A percentile compares a stretch with the other conserved stretches of the same genome.
These are phyloP conservation scores for Chaetothyriales sp. DNA, from an alignment of 2,329 filamentous ascomycete species.

Conservation along the genomic window DNA sequence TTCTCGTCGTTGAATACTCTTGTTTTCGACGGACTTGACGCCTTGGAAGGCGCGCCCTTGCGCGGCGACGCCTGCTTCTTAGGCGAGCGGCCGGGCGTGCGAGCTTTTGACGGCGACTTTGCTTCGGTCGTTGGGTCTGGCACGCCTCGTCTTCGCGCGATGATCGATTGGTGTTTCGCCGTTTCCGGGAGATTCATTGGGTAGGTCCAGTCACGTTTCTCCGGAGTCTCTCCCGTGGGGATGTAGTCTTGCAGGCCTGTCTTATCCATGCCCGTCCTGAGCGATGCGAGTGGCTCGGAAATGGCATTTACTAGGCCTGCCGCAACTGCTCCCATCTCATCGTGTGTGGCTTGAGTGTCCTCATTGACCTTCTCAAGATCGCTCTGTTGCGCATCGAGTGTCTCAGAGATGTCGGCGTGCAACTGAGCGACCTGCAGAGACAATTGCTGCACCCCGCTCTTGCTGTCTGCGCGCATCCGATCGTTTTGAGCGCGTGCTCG, in stretches of 20 bases:
- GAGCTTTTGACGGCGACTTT: conserved; percentile 19
- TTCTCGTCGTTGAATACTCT: conserved; percentile 40
- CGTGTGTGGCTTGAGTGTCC: conserved; percentile 3
- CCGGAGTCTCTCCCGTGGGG: conserved; percentile 73
- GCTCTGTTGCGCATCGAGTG: conserved; percentile 2
- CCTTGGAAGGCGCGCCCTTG: conserved; percentile 11
- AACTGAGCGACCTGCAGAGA: conserved; percentile 24
- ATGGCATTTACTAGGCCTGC: conserved; percentile 7
- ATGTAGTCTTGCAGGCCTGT: conserved; percentile 64
- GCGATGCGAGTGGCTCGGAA: conserved; percentile 19
- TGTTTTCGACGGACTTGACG: conserved; percentile 35
- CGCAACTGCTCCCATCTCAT: conserved; percentile 5
- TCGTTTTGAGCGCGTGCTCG: conserved; percentile 71
- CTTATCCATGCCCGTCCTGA: conserved; percentile 54
- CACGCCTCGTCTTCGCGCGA: conserved; percentile 37
- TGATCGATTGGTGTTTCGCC: conserved; percentile 43
- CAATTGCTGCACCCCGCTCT: conserved; percentile 51
- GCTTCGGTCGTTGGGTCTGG: conserved; percentile 15
- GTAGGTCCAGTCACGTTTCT: conserved; percentile 68
- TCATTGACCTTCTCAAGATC: conserved; percentile 5
- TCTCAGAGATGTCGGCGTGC: conserved; percentile 1
- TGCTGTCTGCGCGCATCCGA: conserved; percentile 57
- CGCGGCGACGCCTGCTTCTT: conserved; percentile 14
- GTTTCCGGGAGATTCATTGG: conserved; percentile 68
- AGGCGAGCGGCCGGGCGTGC: conserved; percentile 17